Base-by-base conservation (phyloP, 2,329 filamentous ascomycete genomes). In the Diplodia corticola region DNA sequence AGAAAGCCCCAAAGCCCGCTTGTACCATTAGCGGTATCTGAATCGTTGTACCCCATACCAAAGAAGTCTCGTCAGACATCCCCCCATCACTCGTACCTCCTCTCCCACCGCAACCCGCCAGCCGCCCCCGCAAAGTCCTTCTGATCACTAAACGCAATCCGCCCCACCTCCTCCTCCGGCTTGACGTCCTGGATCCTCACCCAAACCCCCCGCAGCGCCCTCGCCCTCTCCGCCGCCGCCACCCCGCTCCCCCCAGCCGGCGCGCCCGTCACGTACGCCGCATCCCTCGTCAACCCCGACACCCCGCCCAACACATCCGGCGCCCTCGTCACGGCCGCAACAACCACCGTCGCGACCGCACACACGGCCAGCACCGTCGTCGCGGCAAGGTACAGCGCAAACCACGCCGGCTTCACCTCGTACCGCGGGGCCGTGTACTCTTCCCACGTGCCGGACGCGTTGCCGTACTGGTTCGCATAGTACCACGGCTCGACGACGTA, bases 131-230 rank as follows among this genome's bases (percentile, higher is more conserved):
- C 24, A 1, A 46, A 10, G 3, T 59, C 54, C 4, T 54, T 12
- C 6, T 26, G 50, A 61, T 67, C 54, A 28, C 60, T 68, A 17
- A 67, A 64, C 7, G 67, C 66, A 66, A 72, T 71, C 60, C 50
- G 69, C 9, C 69, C 69, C 5, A 69, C 54, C 35, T 49, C 44
- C 1, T 63, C 59, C 0, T 64, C 55, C 9, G 69, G 67, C 33
- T 66, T 64, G 2, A 69, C 69, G 64, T 71, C 67, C 30, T 70
- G 69, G 30, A 71, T 63, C 49, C 66, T 67, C 28, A 71, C 70
- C 61, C 44, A 67, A 4, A 69, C 44, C 51, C 69, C 55, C 10
- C 55, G 60, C 13, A 69, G 48, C 1, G 63, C 40, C 15, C 67
- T 55, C 9, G 68, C 63, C 30, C 68, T 46, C 10, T 70, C 67